Base-by-base conservation (phyloP, 1,139 yeast species). In the Magnusiomyces paraingens region DNA sequence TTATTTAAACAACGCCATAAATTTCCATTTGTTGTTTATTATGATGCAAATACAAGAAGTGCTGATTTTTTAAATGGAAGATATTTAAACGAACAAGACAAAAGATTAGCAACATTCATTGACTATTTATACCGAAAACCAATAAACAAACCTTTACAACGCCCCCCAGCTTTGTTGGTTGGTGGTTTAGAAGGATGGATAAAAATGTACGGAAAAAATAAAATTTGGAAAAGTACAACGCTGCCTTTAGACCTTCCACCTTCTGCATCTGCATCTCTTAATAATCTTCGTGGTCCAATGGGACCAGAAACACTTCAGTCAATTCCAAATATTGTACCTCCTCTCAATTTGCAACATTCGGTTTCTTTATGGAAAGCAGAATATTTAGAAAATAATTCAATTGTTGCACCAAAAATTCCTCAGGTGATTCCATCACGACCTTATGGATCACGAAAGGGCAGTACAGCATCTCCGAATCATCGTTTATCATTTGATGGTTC, bases 21-120 rank as follows among this genome's bases (percentile, higher is more conserved):
- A 43, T 88, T 77, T 64, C 86, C 83, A 52, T 70, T 79, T 47
- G 72, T 90, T 2, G 83, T 88, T 2, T 66, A 83, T 12, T 88
- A 86, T 66, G 85, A 87, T 57, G 60, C 62, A 26, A 57, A 58
- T 46, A 58, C 68, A 10, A 51, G 57, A 14, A 43, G 61, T 18
- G 55, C 55, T 29, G 59, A 56, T 2, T 58, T 29, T 60, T 62
- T 58, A n/a, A 57, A 58, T 4, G 62, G 60, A 32, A 58, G 59
- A 2, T 45, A 47, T n/a, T 49, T 51, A 12, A 63, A 59, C 48
- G 53, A 58, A 18, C 61, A 55, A 48, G 57, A 55, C 29, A 46
- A 57, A 46, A 56, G 59, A 3, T 40, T 65, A 53, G 57, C 57
- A 26, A 55, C 59, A 32, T 55, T 65, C 43, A 56, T 61, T 2